Conservation (phyloP, 192 early-diverging fungal species). For the Umbelopsis ramanniana region DNA sequence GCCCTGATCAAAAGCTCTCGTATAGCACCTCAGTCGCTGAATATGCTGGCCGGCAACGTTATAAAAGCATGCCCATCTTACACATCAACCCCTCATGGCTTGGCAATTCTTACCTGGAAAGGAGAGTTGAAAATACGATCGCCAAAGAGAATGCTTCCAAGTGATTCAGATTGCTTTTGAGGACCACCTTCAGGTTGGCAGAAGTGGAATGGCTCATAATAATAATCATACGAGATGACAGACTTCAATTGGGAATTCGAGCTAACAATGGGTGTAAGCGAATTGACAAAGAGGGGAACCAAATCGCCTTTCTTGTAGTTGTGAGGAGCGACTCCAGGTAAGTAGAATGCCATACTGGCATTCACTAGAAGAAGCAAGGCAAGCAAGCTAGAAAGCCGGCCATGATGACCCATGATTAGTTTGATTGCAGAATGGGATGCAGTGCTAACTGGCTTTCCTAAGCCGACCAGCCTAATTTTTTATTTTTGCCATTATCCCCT, state of each 20-base stretch:
- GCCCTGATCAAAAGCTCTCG: too few relatives aligned
- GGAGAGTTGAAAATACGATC: slow-evolving; percentile 87
- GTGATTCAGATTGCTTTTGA: slow-evolving; percentile 71
- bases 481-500: neutral
- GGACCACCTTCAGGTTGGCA: slow-evolving; percentile 74
- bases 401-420: slow-evolving; percentile 18
- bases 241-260: slow-evolving; percentile 68
- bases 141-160: slow-evolving; percentile 95
- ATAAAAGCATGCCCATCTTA: neutral
- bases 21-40: too few relatives aligned
- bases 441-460: neutral
- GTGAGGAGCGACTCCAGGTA: slow-evolving; percentile 91
- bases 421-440: neutral
- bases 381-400: slow-evolving; percentile 22
- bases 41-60: too few relatives aligned
- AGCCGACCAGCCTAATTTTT: neutral
- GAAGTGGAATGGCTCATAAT: slow-evolving; percentile 86
- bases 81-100: neutral
- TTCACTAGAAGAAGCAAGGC: slow-evolving; percentile 25
- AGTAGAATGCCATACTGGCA: slow-evolving; percentile 73
- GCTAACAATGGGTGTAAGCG: slow-evolving; percentile 74
- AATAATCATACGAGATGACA: slow-evolving; percentile 87
- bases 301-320: slow-evolving; percentile 73
- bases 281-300: slow-evolving; percentile 86
- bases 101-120: slow-evolving; percentile 66